Conservation (phyloP, 1,139 yeast genomes). For the Protomyces inouyei region DNA sequence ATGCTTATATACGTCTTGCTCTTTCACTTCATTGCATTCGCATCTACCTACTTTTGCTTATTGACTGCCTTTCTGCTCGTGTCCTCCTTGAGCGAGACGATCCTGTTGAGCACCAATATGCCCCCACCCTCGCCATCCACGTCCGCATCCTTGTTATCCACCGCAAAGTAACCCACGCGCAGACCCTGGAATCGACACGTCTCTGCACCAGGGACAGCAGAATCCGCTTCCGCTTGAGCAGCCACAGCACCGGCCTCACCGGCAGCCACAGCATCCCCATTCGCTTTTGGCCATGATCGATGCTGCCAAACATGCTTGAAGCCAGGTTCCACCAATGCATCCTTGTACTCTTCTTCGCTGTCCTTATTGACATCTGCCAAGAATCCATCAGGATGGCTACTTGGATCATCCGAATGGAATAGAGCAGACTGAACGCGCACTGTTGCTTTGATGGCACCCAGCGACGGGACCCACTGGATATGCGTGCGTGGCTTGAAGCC, state of each 20-base stretch:
- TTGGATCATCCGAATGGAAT: constrained; percentile 88
- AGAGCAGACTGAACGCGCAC: constrained; percentile 83
- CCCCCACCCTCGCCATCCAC: constrained; percentile 36
- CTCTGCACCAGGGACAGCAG: constrained; percentile 57
- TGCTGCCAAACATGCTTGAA: constrained; percentile 61
- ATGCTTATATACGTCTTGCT: not conserved
- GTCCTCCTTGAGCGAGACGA: constrained; percentile 80
- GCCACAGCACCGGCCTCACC: constrained; percentile 49
- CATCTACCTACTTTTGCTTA: not conserved
- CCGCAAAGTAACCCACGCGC: constrained; percentile 92
- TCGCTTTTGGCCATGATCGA: constrained; percentile 64
- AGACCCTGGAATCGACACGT: constrained; percentile 97
- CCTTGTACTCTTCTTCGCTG: constrained; percentile 62
- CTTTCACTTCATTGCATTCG: not conserved
- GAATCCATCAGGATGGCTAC: constrained; percentile 80
- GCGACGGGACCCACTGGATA: constrained; percentile 80
- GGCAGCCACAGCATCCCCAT: constrained; percentile 51
- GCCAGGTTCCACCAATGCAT: constrained; percentile 74
- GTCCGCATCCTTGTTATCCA: constrained; percentile 69
- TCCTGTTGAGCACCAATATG: constrained; percentile 69
- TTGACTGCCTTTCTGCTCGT: constrained; percentile 11
- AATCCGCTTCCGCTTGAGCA: constrained; percentile 53
- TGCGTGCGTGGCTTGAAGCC: constrained; percentile 74
- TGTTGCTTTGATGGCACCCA: constrained; percentile 47
- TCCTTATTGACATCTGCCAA: constrained; percentile 75